A percentile compares a stretch with the other conserved stretches of the same genome.
Evolutionary conservation across 202 grass and related monocot genomes (phyloP).

Genomic region (Panicum virgatum): DNA sequence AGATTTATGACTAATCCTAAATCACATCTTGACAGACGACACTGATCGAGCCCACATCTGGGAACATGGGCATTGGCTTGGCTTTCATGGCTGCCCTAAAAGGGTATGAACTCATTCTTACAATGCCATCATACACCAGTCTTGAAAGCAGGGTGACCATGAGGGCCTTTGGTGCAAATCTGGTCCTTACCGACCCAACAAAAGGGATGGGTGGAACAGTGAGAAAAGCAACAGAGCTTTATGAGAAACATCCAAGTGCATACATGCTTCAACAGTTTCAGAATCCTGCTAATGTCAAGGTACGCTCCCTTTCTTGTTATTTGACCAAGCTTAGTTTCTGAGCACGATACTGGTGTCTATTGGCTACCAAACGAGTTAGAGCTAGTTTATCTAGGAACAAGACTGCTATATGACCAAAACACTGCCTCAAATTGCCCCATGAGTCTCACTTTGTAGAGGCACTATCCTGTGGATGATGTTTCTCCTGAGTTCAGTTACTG

Average conservation of each 20-base stretch:
- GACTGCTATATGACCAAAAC: neutral
- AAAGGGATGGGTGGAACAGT: conserved; percentile 96
- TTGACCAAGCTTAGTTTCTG: neutral
- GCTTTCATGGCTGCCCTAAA: conserved; percentile 72
- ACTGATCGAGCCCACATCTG: conserved; percentile 88
- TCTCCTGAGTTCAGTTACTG: neutral
- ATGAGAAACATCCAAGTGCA: conserved; percentile 63
- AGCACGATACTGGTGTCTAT: neutral
- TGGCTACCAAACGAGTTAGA: neutral
- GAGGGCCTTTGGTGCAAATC: conserved; percentile 71
- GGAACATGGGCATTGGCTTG: conserved; percentile 88
- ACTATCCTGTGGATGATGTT: neutral
- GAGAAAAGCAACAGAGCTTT: conserved; percentile 73
- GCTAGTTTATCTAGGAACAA: neutral
- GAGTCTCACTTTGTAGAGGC: neutral
- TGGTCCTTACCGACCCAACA: conserved; percentile 80
- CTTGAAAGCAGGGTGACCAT: conserved; percentile 81
- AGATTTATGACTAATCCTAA: neutral
- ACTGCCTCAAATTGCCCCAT: neutral
- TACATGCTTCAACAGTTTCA: conserved; percentile 96
- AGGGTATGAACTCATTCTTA: conserved; percentile 84
- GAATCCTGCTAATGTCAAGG: conserved; percentile 95
- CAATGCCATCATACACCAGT: conserved; percentile 92
- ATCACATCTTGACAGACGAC: conserved; percentile 57
- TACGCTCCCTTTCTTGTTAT: conserved; percentile 15